Evolutionary conservation across 1,139 yeast species (phyloP), one percentile per base, ranked within the genome.

Genomic region (Martiniozyma asiatica): DNA sequence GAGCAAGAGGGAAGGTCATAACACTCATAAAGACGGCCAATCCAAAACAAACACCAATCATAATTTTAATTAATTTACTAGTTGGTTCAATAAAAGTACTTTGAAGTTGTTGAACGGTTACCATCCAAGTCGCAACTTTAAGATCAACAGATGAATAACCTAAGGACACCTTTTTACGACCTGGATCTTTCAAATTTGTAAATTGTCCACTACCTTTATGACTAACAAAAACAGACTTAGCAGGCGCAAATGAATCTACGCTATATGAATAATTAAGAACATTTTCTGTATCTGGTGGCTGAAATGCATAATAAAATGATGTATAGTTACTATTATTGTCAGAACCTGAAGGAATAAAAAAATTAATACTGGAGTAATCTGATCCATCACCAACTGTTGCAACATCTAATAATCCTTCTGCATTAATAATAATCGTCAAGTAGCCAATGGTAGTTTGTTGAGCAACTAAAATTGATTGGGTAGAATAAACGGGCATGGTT

Each of bases 1-100:
- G 82, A 0, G 95, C 87, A 35, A 84, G 55, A 2, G 93, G 85
- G 50, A 85, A 69, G 1, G 96, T 82, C 13, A 80, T 55, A 2
- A 82, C 41, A 40, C 82, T 68, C 59, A 85, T 73, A 38, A 80
- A 69, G 0, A 63, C 82, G 3, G 93, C 87, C 20, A 82, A 72
- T 1, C 85, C 94, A 24, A 82, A 58, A 14, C 81, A 84, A 1
- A 81, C 75, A 3, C 92, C 94, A 29, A 78, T 67, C 35, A 82
- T 75, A 31, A 82, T 78, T 39, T 71, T 71, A 4, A 78, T 65
- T 28, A 85, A 56, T 37, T 63, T 66, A 17, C 63, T 54, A 4
- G 79, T 68, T 0, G 94, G 92, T 2, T 62, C 67, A 47, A 73
- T 61, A 43, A 84, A 82, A 1, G 56, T 64, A 1, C 63, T 46